These are phyloP conservation scores for Linnemannia zychae DNA, from an alignment of 192 early-diverging fungal genomes.

Conservation along the genomic window DNA sequence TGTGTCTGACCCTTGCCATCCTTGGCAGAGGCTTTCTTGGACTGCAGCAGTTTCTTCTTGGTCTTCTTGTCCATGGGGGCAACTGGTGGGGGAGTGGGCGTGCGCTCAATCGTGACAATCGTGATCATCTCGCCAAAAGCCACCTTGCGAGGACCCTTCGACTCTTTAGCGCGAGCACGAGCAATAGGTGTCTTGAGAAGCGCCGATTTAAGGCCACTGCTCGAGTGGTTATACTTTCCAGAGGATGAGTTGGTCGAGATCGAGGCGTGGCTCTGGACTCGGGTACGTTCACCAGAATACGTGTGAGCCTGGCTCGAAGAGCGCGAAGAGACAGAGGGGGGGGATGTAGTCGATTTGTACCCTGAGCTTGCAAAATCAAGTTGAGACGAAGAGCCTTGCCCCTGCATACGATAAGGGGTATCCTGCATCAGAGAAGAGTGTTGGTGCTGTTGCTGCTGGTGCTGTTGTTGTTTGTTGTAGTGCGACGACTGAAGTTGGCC, in stretches of 20 bases:
- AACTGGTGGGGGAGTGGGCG: constrained; percentile 38
- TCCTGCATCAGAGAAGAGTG: neutral
- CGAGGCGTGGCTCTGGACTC: constrained; percentile 25
- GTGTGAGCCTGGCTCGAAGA: constrained; percentile 8
- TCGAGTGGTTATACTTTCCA: neutral
- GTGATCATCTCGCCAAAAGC: constrained; percentile 55
- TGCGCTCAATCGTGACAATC: constrained; percentile 42
- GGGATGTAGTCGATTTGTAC: neutral
- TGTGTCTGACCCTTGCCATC: constrained; percentile 18
- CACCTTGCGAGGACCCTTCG: constrained; percentile 39
- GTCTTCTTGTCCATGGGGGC: constrained; percentile 33
- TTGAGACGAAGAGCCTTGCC: constrained; percentile 27
- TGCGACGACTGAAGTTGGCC: neutral
- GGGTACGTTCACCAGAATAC: constrained; percentile 11
- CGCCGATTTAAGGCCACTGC: constrained; percentile 28
- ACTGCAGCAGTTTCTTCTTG: constrained; percentile 39
- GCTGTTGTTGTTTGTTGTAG: too few relatives aligned
- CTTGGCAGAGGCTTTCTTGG: constrained; percentile 24
- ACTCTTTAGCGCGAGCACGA: constrained; percentile 44
- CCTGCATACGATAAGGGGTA: constrained; percentile 14
- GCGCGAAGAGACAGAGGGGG: constrained; percentile 5
- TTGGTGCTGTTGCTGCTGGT: neutral
- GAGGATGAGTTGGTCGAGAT: constrained; percentile 4
- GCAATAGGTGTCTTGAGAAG: constrained; percentile 51
- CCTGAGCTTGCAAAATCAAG: constrained; percentile 23